A percentile compares a stretch with the other conserved stretches of the same genome.
These are phyloP conservation scores for Xylariaceae sp. DNA, from an alignment of 2,329 filamentous ascomycete genomes.

Conservation along the genomic window DNA sequence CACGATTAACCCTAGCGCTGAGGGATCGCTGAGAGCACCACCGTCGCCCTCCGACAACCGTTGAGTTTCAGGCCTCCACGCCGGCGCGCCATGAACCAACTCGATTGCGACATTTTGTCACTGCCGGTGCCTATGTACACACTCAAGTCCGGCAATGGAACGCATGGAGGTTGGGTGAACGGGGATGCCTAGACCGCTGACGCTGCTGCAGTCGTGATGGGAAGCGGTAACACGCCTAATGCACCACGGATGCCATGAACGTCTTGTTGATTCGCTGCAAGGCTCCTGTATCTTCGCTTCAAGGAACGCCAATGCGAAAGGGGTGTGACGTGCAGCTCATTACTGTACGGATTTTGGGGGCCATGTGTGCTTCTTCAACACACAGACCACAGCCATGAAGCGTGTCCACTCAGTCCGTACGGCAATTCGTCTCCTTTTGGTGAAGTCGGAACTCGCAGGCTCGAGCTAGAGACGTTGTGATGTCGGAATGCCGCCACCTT, in stretches of 20 bases:
- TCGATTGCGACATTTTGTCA: conserved; percentile 14
- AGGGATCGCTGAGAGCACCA: background rate
- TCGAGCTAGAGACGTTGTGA: background rate
- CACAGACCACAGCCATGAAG: too few species aligned
- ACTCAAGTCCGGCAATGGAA: too few species aligned
- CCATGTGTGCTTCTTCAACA: too few species aligned
- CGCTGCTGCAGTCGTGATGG: background rate
- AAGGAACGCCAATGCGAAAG: background rate
- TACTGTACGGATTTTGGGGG: background rate
- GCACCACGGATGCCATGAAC: background rate
- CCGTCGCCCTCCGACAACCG: conserved; percentile 17
- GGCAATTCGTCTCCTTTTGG: background rate
- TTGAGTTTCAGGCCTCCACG: background rate
- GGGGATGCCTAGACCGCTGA: background rate
- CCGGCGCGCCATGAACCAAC: conserved; percentile 7
- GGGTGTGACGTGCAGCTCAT: background rate
- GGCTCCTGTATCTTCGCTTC: background rate
- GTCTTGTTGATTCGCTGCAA: background rate
- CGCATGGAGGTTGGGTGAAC: background rate
- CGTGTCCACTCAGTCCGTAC: too few species aligned
- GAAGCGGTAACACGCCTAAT: background rate
- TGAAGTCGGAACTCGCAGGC: background rate
- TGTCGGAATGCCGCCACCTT: background rate
- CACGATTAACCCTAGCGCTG: too few species aligned
- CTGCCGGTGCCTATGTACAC: too few species aligned